A percentile compares a stretch with the other conserved stretches of the same genome.
Conservation (phyloP, 345 rosid species). For the Litchi chinensis region DNA sequence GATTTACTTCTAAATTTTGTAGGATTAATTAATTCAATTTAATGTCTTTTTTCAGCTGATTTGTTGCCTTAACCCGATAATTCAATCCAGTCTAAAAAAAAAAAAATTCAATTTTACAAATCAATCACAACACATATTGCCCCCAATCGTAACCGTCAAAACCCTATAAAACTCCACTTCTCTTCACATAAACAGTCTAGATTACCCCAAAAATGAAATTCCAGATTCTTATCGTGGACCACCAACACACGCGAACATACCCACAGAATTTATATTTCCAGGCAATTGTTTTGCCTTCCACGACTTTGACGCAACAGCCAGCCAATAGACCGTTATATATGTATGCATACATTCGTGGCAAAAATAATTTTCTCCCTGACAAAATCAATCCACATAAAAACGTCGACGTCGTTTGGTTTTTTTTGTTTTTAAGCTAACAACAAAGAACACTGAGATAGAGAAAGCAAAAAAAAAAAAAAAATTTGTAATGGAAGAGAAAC, state of each 20-base stretch:
- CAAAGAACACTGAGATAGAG: background rate
- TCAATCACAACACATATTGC: background rate
- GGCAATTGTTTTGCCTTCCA: background rate
- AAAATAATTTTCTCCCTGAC: background rate
- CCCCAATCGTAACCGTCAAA: background rate
- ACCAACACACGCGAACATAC: background rate
- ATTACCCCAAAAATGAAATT: background rate
- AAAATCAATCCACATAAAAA: background rate
- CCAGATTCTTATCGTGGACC: background rate
- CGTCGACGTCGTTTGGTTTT: background rate
- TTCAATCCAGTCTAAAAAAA: background rate
- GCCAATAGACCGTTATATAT: background rate
- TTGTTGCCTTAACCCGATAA: background rate
- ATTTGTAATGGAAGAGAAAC: constrained; percentile 59
- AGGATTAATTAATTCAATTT: too few species aligned
- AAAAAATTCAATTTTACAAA: background rate
- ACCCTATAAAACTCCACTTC: background rate
- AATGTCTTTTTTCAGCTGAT: background rate
- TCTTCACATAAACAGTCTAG: background rate
- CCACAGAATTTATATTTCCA: background rate
- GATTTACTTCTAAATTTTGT: too few species aligned
- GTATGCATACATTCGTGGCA: background rate
- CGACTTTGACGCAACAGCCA: too few species aligned
- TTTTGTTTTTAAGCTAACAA: background rate
- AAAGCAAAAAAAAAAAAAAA: constrained; percentile 1